Evolutionary conservation across 345 rosid species (phyloP), one percentile per base, ranked within the genome.

Genomic region (Moricandia arvensis): DNA sequence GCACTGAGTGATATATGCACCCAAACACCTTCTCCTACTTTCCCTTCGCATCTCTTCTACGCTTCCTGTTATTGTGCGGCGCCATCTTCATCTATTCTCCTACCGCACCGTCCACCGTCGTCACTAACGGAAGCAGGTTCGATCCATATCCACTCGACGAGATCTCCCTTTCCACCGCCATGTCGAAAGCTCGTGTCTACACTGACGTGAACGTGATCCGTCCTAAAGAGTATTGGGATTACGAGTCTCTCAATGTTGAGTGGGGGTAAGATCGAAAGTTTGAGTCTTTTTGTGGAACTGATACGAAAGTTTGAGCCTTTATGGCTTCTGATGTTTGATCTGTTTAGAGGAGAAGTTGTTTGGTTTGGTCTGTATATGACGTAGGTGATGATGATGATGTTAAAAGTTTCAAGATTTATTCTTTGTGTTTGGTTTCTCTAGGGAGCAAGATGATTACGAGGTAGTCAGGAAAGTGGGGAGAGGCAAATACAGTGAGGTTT

Each of bases 161-260:
- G 81, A 72, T 78, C 77, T 66, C 73, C 66, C 27, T 62, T 62
- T 43, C 64, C 75, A 38, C 58, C 30, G 5, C 63, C 82, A 93
- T 96, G 98, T 96, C 97, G 78, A 96, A 93, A 80, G 87, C 99
- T 29, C 86, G 93, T 37, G 97, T 93, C 62, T 96, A 93, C 71
- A 24, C 96, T 13, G 96, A 96, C 21, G 82, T 96, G 34, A 96
- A 96, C 81, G 95, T 91, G 63, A 61, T 87, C 18, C 89, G 97
- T 8, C 93, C 99, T 8, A 93, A 93, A 84, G 98, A 95, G 33
- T 95, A 95, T 57, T 95, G 97, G 97, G 97, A 95, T 83, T 91
- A 91, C 79, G 94, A 91, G 76, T 85, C 92, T 17, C 89, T 90
- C 63, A 85, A 84, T 49, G 90, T 88, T 75, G 90, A 88, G 79